Evolutionary conservation across 805 yeast genomes (phyloP).

Genomic region (Saturnispora gosingensis): DNA sequence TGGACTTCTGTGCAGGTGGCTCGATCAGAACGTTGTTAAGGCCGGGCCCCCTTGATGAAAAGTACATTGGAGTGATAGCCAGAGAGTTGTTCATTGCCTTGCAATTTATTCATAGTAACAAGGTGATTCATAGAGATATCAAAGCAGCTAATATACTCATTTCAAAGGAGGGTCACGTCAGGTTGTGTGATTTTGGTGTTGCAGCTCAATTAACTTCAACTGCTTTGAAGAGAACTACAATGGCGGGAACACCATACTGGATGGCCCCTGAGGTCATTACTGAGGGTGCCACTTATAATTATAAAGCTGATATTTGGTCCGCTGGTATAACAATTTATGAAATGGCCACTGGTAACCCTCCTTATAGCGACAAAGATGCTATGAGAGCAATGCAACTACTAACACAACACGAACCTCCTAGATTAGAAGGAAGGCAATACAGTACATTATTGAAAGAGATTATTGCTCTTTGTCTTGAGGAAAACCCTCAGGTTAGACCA

Average conservation of each 20-base stretch:
- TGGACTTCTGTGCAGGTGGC: conserved; percentile 98
- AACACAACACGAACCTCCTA: conserved; percentile 87
- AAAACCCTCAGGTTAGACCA: conserved; percentile 82
- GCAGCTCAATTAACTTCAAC: conserved; percentile 85
- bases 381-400: conserved; percentile 90
- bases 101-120: conserved; percentile 72
- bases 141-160: conserved; percentile 94
- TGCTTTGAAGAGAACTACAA: conserved; percentile 75
- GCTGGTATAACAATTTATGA: conserved; percentile 90
- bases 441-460: conserved; percentile 72
- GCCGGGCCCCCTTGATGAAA: conserved; percentile 85
- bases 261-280: conserved; percentile 98
- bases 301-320: conserved; percentile 96
- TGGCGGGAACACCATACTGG: conserved; percentile 97
- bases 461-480: conserved; percentile 87
- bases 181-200: conserved; percentile 95
- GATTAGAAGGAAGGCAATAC: conserved; percentile 84
- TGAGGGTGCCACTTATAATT: conserved; percentile 81
- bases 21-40: conserved; percentile 75
- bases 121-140: conserved; percentile 92
- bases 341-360: conserved; percentile 95
- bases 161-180: conserved; percentile 74
- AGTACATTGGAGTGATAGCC: conserved; percentile 70
- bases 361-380: conserved; percentile 92
- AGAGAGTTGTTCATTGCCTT: conserved; percentile 76